These are phyloP conservation scores for Apiospora sp. DNA, from an alignment of 2,329 filamentous ascomycete genomes.

Conservation along the genomic window DNA sequence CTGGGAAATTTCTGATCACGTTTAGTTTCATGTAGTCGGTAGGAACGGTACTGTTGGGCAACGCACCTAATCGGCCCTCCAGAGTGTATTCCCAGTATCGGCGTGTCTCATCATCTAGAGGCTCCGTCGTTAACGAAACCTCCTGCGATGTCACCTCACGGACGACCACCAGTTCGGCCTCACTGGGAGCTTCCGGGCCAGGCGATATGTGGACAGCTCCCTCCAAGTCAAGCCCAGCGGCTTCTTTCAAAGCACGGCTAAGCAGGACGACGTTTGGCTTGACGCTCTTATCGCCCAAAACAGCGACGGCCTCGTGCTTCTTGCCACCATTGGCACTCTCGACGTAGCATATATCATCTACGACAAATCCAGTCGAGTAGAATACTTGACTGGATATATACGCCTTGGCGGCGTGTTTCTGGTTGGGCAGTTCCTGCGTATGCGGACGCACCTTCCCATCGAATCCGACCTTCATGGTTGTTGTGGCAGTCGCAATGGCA, in stretches of 20 bases:
- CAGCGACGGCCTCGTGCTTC: constrained; percentile 57
- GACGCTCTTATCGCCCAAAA: constrained; percentile 64
- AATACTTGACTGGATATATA: constrained; percentile 33
- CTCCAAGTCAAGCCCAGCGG: constrained; percentile 63
- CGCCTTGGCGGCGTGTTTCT: constrained; percentile 45
- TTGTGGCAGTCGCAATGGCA: background rate
- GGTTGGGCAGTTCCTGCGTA: constrained; percentile 41
- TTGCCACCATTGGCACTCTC: constrained; percentile 40
- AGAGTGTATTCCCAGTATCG: background rate
- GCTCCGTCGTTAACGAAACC: constrained; percentile 36
- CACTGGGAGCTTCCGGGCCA: background rate
- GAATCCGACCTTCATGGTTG: constrained; percentile 28
- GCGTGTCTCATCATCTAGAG: background rate
- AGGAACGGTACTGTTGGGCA: background rate
- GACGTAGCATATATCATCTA: constrained; percentile 48
- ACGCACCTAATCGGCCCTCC: background rate
- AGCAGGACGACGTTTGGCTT: constrained; percentile 73
- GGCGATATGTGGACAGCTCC: background rate
- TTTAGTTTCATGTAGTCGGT: background rate
- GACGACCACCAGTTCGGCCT: constrained; percentile 64
- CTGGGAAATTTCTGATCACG: constrained; percentile 64
- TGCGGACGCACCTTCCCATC: constrained; percentile 42
- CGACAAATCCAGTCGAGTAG: constrained; percentile 36
- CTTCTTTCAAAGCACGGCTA: constrained; percentile 76
- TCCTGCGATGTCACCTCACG: constrained; percentile 62